Conservation (phyloP, 768 basidiomycete species). For the Mycena albidolilacea region DNA sequence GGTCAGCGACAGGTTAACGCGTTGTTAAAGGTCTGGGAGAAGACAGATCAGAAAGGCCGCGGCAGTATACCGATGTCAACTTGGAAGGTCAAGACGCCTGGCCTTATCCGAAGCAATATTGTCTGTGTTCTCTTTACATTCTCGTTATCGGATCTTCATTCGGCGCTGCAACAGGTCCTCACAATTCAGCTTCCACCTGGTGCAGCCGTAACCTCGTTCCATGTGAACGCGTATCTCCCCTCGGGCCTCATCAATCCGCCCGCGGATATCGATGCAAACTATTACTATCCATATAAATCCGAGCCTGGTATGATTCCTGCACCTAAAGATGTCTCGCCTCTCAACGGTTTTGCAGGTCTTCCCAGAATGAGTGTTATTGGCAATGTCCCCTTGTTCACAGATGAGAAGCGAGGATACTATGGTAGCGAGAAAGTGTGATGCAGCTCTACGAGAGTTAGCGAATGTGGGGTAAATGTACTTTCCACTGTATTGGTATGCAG, state of each 20-base stretch:
- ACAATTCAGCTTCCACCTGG: constrained; percentile 54
- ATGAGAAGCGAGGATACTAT: constrained; percentile 53
- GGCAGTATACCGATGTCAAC: constrained; percentile 50
- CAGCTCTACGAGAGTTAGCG: constrained; percentile 30
- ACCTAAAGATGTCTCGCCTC: neutral
- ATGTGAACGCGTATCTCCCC: constrained; percentile 60
- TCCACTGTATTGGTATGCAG: neutral
- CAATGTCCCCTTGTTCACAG: constrained; percentile 59
- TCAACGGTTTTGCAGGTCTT: constrained; percentile 41
- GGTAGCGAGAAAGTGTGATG: constrained; percentile 46
- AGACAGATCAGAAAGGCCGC: constrained; percentile 49
- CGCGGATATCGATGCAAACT: constrained; percentile 49
- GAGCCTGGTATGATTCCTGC: constrained; percentile 24
- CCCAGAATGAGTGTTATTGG: constrained; percentile 51
- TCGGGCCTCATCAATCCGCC: constrained; percentile 57
- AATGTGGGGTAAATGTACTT: neutral
- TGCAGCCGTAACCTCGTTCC: constrained; percentile 53
- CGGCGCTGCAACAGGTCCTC: constrained; percentile 50
- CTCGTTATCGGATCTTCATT: neutral
- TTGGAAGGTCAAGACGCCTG: constrained; percentile 60
- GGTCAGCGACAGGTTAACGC: constrained; percentile 57
- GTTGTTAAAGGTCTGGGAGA: constrained; percentile 58
- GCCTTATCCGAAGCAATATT: constrained; percentile 53
- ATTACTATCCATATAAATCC: constrained; percentile 48
- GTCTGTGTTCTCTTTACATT: constrained; percentile 45